Base-by-base conservation (phyloP, 202 grass and related monocot genomes). In the Thinopyrum obtusiflorum region DNA sequence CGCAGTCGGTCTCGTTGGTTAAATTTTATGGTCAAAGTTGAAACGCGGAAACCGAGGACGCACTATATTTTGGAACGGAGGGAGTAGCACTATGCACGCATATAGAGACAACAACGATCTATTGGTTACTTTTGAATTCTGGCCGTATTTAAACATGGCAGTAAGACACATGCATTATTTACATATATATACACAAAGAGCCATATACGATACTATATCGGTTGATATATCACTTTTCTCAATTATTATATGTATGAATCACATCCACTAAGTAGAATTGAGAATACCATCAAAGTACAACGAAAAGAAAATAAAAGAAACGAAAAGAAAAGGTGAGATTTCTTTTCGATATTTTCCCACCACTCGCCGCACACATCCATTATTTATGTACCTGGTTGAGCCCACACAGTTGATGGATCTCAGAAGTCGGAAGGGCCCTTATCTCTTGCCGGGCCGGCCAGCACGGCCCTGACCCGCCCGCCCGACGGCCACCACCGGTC, bases 341-440 rank as follows among this genome's bases (percentile, higher is more conserved):
- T 15, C 27, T 71, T 88, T 86, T 88, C 83, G 17, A 83, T 83
- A 55, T 76, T 77, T 76, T 73, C 63, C 64, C 36, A 77, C 65
- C 47, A 68, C 77, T 68, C 44, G 20, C 18, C 65, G 33, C 17
- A 7, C 72, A 72, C 59, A 64, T 59, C 37, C 68, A 53, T 88
- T 92, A 91, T 88, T 88, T 88, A 88, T 91, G 72, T 85, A 85
- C 89, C 73, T 82, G 55, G 87, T 5, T 1, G 47, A 14, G 82
- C 72, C 65, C 65, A 39, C 76, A 36, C 11, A 32, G 28, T n/a
- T 26, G 82, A 53, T n/a, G 82, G 72, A 77, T 53, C 71, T 64
- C 37, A 18, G 51, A 73, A 13, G 15, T 73, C 25, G 17, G 69
- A 64, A 15, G 55, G 36, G 68, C 3, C 60, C 39, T 63, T 81